Percentiles rank a stretch among this genome's conserved stretches.
Conservation (phyloP, 2,329 filamentous ascomycete species). For the Penicillium sp. region DNA sequence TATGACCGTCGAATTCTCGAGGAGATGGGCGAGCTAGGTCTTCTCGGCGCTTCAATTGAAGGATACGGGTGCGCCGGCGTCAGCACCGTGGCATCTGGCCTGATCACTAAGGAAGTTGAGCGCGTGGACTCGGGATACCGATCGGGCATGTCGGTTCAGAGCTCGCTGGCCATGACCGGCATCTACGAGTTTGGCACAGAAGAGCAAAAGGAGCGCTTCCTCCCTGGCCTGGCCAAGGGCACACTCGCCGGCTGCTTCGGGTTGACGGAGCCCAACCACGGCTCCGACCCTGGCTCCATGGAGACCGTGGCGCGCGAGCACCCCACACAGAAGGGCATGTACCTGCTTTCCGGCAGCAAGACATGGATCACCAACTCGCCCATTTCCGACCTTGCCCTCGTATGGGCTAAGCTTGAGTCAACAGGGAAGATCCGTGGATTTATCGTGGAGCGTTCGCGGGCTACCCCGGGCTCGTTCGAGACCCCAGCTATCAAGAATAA, state of each 20-base stretch:
- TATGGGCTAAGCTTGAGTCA: conserved; percentile 90
- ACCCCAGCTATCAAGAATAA: conserved; percentile 94
- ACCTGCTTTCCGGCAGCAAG: conserved; percentile 75
- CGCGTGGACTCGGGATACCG: conserved; percentile 88
- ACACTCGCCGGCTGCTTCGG: conserved; percentile 83
- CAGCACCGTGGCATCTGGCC: conserved; percentile 80
- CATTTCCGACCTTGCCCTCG: conserved; percentile 77
- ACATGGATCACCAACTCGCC: conserved; percentile 97
- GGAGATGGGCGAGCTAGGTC: conserved; percentile 91
- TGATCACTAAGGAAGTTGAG: conserved; percentile 88
- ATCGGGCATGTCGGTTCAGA: conserved; percentile 91
- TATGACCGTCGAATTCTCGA: conserved; percentile 82
- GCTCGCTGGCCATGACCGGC: conserved; percentile 87
- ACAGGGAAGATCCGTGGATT: conserved; percentile 95
- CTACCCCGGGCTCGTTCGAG: conserved; percentile 82
- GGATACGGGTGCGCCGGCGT: conserved; percentile 87
- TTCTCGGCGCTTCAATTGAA: conserved; percentile 80
- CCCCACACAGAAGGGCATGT: conserved; percentile 78
- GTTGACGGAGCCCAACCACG: conserved; percentile 88
- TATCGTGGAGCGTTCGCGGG: conserved; percentile 78
- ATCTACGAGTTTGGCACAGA: conserved; percentile 84
- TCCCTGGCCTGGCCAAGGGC: conserved; percentile 78
- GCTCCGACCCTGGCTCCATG: conserved; percentile 88
- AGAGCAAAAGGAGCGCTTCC: conserved; percentile 81
- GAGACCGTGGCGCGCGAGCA: conserved; percentile 83